These are phyloP conservation scores for Podospora tetraspora DNA, from an alignment of 495 filamentous ascomycete genomes.

Conservation along the genomic window DNA sequence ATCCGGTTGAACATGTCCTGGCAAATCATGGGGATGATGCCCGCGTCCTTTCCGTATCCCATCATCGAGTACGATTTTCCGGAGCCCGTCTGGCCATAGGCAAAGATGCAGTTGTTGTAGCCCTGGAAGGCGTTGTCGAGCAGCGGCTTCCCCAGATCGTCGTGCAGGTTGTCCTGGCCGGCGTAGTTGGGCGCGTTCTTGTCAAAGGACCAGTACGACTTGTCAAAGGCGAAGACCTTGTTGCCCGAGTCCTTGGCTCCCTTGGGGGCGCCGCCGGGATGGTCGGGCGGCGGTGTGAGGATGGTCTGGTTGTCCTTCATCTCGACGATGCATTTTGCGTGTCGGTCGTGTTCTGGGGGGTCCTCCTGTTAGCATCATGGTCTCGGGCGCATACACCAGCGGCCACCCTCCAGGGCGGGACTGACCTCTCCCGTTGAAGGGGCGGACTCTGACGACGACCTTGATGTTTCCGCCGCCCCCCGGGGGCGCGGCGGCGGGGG, in stretches of 20 bases:
- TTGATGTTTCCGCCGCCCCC: conserved; percentile 80
- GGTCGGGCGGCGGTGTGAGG: conserved; percentile 67
- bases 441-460: conserved; percentile 93
- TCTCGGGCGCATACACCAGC: not conserved
- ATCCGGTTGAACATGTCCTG: conserved; percentile 96
- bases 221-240: conserved; percentile 93
- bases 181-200: conserved; percentile 76
- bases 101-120: conserved; percentile 99
- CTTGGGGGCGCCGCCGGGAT: conserved; percentile 53
- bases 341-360: conserved; percentile 71
- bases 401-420: conserved; percentile 6
- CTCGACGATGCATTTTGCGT: conserved; percentile 94
- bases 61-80: conserved; percentile 99
- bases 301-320: conserved; percentile 93
- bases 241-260: conserved; percentile 63
- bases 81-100: conserved; percentile 97
- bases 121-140: conserved; percentile 98
- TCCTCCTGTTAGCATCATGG: not conserved
- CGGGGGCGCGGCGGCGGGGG: conserved; percentile 42
- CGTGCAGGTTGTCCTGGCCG: conserved; percentile 82
- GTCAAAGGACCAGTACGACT: conserved; percentile 97
- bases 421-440: conserved; percentile 90
- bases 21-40: conserved; percentile 97
- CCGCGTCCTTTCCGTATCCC: conserved; percentile 94
- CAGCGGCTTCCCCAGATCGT: conserved; percentile 81